Percentiles rank a stretch among this genome's conserved stretches.
These are phyloP conservation scores for Gaeumannomyces sp. DNA, from an alignment of 2,329 filamentous ascomycete genomes.

Conservation along the genomic window DNA sequence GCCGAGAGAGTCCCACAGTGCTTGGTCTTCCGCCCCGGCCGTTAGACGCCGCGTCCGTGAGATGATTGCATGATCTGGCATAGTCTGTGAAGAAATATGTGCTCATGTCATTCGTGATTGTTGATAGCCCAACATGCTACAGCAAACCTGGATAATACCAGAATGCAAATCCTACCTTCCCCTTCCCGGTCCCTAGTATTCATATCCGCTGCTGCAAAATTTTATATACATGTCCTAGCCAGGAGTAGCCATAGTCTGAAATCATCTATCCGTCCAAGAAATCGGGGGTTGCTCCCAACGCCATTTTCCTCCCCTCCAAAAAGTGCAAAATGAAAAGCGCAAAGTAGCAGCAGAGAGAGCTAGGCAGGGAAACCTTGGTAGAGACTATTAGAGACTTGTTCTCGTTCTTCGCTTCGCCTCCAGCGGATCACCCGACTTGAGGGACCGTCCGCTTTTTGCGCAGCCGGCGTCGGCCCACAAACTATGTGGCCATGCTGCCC, in stretches of 20 bases:
- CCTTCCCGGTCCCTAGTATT: not conserved
- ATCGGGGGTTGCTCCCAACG: not conserved
- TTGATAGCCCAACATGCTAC: not conserved
- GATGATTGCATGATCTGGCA: no score
- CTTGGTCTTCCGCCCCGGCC: no score
- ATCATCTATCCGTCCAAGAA: not conserved
- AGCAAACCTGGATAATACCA: not conserved
- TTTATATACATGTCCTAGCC: not conserved
- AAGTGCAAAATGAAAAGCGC: not conserved
- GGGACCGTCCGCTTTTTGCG: conserved; percentile 5
- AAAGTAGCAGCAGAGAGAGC: no score
- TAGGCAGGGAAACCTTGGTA: not conserved
- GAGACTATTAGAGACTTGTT: not conserved
- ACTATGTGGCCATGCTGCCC: conserved; percentile 2
- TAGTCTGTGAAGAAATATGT: not conserved
- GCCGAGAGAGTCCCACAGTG: no score
- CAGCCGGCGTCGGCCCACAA: conserved; percentile 5
- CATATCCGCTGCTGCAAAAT: not conserved
- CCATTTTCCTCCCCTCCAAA: not conserved
- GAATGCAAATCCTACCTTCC: not conserved
- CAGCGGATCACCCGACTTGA: not conserved
- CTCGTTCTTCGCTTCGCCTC: not conserved
- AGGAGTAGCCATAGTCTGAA: conserved; percentile 1
- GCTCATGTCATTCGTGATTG: not conserved
- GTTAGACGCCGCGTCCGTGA: no score